Evolutionary conservation across 192 early-diverging fungal species (phyloP), one percentile per base, ranked within the genome.

Genomic region (Rhizophagus sp.): DNA sequence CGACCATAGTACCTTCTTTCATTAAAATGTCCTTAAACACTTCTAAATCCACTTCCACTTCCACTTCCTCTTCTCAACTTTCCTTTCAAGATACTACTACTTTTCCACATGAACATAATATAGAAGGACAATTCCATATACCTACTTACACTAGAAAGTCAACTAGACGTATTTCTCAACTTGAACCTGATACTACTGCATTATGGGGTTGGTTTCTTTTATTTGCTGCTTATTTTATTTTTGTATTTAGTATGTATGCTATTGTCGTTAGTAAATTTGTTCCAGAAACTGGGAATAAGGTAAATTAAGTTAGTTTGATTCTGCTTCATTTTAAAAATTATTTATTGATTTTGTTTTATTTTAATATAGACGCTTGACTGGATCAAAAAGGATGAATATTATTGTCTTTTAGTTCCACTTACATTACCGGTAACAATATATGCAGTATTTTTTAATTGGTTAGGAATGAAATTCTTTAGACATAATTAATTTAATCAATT

Each of bases 381-480:
- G 71, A 89, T 95, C 39, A 93, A 92, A 77, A 84, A 91, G 62
- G 93, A 95, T 82, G 84, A 87, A 36, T 95, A 97, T 83, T 98
- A 95, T 83, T 93, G 93, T 61, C 87, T 93, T 70, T 84, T 98
- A 25, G 80, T 96, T 41, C 97, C 96, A 15, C 85, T 96, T 27
- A 92, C 96, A 1, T 88, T 90, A 7, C 89, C 94, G 34, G 93
- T 93, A 25, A 90, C 90, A 49, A 84, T 93, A 6, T 91, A 93
- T 80, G 92, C 92, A 77, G 88, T 95, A 34, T 87, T 96, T 44
- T 94, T 93, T 88, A 98, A 97, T 86, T 98, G 97, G 97, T 88
- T 98, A 41, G 96, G 97, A 17, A 94, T 97, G 92, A 97, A 98
- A 86, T 92, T 95, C 72, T 97, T 96, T 81, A 85, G 95, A 13